A percentile compares a stretch with the other conserved stretches of the same genome.
Evolutionary conservation across 305 asterid species (phyloP).

Genomic region (Solanum chacoense): DNA sequence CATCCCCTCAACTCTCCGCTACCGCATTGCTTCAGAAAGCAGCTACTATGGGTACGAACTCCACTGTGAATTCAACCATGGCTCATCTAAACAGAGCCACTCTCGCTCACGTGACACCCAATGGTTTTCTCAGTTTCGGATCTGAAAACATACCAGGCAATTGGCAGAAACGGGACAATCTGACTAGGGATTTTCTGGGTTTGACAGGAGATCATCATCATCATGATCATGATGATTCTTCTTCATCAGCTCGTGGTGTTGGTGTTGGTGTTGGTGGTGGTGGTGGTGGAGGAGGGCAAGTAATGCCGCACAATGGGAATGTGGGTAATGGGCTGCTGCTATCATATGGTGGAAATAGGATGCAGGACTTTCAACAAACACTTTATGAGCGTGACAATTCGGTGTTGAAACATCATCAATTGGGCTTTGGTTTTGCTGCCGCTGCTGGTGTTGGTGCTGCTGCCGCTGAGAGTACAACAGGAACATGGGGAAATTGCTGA

Average conservation of each 20-base stretch:
- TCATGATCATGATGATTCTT: background rate
- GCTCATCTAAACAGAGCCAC: constrained; percentile 40
- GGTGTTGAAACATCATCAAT: constrained; percentile 30
- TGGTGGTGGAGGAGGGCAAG: background rate
- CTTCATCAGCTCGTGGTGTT: constrained; percentile 9
- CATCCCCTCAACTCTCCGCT: constrained; percentile 44
- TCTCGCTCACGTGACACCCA: constrained; percentile 13
- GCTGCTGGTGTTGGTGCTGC: constrained; percentile 9
- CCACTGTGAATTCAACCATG: constrained; percentile 39
- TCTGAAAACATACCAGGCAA: constrained; percentile 5
- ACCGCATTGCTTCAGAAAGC: constrained; percentile 80
- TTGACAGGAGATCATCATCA: constrained; percentile 41
- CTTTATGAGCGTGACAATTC: constrained; percentile 24
- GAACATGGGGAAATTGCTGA: constrained; percentile 51
- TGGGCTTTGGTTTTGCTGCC: constrained; percentile 40
- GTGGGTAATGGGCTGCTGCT: background rate
- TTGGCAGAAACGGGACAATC: constrained; percentile 48
- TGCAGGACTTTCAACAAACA: background rate
- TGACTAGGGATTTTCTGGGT: constrained; percentile 76
- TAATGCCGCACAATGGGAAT: background rate
- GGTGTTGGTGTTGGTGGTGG: background rate
- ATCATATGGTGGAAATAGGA: background rate
- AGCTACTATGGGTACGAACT: constrained; percentile 22
- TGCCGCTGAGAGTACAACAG: constrained; percentile 7
- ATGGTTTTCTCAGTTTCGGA: constrained; percentile 11